phyloP scores from a whole-genome alignment of 2,329 filamentous ascomycete species.

The Knufia fluminis region DNA sequence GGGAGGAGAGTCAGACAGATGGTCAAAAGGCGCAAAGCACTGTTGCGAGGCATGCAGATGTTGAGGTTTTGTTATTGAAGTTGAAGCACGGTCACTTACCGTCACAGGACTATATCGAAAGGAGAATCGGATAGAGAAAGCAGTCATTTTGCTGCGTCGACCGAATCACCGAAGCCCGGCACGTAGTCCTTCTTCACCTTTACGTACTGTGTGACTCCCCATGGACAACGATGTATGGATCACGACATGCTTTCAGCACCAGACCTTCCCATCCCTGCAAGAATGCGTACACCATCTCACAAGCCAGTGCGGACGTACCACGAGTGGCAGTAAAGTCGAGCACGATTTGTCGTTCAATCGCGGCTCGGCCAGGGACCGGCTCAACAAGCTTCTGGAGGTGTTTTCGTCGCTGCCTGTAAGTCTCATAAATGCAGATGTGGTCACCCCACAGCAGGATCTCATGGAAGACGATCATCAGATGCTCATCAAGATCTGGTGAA shows the following conservation, averaged over 20 bases:
- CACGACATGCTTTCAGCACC: constrained; percentile 64
- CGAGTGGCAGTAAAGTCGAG: constrained; percentile 57
- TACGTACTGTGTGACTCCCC: constrained; percentile 46
- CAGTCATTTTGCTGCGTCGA: constrained; percentile 41
- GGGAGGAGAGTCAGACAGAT: too few relatives aligned
- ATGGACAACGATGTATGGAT: constrained; percentile 59
- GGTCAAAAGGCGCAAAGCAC: too few relatives aligned
- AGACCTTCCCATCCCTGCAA: constrained; percentile 62
- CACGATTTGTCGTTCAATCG: constrained; percentile 55
- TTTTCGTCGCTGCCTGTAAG: constrained; percentile 33
- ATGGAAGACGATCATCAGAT: constrained; percentile 43
- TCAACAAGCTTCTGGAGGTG: constrained; percentile 49
- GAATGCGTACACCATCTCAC: constrained; percentile 59
- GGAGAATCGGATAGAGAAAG: too few relatives aligned
- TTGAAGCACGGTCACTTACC: too few relatives aligned
- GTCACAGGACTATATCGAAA: too few relatives aligned
- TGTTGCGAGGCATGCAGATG: too few relatives aligned
- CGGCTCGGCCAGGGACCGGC: constrained; percentile 52
- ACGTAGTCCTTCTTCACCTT: constrained; percentile 87
- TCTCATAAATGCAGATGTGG: constrained; percentile 39
- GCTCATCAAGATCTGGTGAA: constrained; percentile 2
- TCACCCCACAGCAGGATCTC: constrained; percentile 51
- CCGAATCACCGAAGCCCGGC: constrained; percentile 64
- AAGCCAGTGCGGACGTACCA: constrained; percentile 36
- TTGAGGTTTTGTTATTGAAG: too few relatives aligned